Base-by-base conservation (phyloP, 1,284 basidiomycete species). In the Heterobasidion occidentale region DNA sequence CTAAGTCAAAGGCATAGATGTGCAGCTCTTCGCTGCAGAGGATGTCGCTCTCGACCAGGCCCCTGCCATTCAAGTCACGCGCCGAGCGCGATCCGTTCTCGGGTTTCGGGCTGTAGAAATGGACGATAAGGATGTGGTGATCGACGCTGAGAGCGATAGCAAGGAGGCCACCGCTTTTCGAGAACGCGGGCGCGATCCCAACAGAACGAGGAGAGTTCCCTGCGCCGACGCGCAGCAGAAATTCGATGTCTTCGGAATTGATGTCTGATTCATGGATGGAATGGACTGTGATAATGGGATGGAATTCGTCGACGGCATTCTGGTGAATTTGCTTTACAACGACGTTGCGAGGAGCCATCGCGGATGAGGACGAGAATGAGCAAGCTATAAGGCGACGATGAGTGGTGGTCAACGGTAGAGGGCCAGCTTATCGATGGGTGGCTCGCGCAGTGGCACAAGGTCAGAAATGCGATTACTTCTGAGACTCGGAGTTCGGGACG, bases 1-100 rank as follows among this genome's bases (percentile, higher is more conserved):
- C 75, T 67, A 81, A 71, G 56, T 70, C 66, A 54, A 84, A 80
- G 0, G 73, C 72, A 59, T 68, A 68, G 14, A 77, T 64, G 12
- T 59, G 58, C 50, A 33, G 8, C 17, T 60, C 59, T 0, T 61
- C 47, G 58, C 66, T 61, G 60, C 63, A 67, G 7, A 72, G 58
- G 17, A 72, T 45, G 15, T 62, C 54, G 20, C 63, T 51, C 38
- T 63, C 57, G 15, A 72, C 61, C 15, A 65, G 35, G 20, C 53
- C 53, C 36, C 35, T 36, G 27, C 27, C 27, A 1, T 4, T 27
- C 27, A 27, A 6, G 6, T 27, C 27, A 27, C 27, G 27, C 27
- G 27, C 27, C 27, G 27, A 27, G 27, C 27, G 27, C 27, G 27
- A 27, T 15, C n/a, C 17, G 0, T 52, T 55, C 49, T 65, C 64